Evolutionary conservation across 495 filamentous ascomycete genomes (phyloP).

Genomic region (Lasiosphaeris hirsuta): DNA sequence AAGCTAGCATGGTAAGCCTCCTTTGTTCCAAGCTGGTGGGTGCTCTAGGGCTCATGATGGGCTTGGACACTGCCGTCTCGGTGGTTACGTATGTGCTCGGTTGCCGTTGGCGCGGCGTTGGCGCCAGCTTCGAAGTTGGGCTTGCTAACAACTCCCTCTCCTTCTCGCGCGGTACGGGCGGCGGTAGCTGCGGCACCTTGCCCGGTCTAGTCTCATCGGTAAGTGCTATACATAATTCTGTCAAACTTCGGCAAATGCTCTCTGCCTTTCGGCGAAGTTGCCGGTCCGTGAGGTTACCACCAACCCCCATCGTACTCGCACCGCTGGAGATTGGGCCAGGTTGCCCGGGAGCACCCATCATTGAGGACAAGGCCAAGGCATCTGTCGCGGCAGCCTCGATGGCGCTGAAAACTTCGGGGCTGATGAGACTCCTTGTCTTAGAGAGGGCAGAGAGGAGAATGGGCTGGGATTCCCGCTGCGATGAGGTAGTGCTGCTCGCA

Average conservation of each 20-base stretch:
- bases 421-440: slow-evolving; percentile 67
- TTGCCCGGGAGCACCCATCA: slow-evolving; percentile 64
- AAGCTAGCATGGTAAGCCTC: slow-evolving; percentile 58
- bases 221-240: slow-evolving; percentile 85
- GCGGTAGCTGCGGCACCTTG: slow-evolving; percentile 30
- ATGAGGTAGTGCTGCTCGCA: slow-evolving; percentile 19
- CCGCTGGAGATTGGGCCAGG: slow-evolving; percentile 58
- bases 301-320: slow-evolving; percentile 60
- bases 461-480: slow-evolving; percentile 60
- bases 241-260: slow-evolving; percentile 86
- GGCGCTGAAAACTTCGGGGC: slow-evolving; percentile 68
- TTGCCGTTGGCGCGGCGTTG: slow-evolving; percentile 32
- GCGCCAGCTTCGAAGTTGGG: slow-evolving; percentile 36
- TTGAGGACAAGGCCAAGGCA: slow-evolving; percentile 68
- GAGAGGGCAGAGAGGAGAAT: slow-evolving; percentile 74
- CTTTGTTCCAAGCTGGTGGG: slow-evolving; percentile 71
- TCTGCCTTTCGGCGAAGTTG: slow-evolving; percentile 87
- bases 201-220: slow-evolving; percentile 52
- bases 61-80: slow-evolving; percentile 28
- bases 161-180: slow-evolving; percentile 27
- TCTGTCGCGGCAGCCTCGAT: slow-evolving; percentile 80
- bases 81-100: slow-evolving; percentile 26
- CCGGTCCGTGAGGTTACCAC: slow-evolving; percentile 64
- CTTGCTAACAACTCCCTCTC: slow-evolving; percentile 29
- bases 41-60: slow-evolving; percentile 57